A percentile compares a stretch with the other conserved stretches of the same genome.
Evolutionary conservation across 148 eudicot genomes (phyloP).

Genomic region (Bassia scoparia): DNA sequence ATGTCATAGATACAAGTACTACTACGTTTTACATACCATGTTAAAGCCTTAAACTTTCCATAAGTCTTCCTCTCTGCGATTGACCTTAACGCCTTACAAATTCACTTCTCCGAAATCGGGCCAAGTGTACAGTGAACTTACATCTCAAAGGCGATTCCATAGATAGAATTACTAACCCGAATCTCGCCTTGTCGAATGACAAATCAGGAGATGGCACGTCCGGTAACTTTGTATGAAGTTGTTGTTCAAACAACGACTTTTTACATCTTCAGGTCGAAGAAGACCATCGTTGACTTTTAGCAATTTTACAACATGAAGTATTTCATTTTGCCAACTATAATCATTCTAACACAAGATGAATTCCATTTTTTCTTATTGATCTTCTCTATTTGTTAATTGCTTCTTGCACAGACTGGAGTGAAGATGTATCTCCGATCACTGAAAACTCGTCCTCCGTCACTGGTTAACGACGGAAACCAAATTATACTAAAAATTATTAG

Average conservation of each 20-base stretch:
- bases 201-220: slow-evolving; percentile 36
- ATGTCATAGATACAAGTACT: too few relatives aligned
- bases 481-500: too few relatives aligned
- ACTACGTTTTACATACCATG: too few relatives aligned
- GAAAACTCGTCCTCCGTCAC: slow-evolving; percentile 24
- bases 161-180: slow-evolving; percentile 39
- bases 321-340: slow-evolving; percentile 35
- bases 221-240: slow-evolving; percentile 32
- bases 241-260: slow-evolving; percentile 27
- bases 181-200: slow-evolving; percentile 40
- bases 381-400: slow-evolving; percentile 18
- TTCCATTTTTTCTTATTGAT: slow-evolving; percentile 21
- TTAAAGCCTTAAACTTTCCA: slow-evolving; percentile 20
- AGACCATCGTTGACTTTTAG: slow-evolving; percentile 38
- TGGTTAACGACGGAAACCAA: slow-evolving; percentile 8
- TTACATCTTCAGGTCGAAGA: slow-evolving; percentile 27
- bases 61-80: slow-evolving; percentile 35
- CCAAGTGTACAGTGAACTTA: slow-evolving; percentile 27
- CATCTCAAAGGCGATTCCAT: slow-evolving; percentile 44
- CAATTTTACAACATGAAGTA: slow-evolving; percentile 37
- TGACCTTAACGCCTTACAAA: slow-evolving; percentile 31
- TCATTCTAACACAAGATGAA: slow-evolving; percentile 17
- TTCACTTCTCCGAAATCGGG: slow-evolving; percentile 37
- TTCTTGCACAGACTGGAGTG: slow-evolving; percentile 25
- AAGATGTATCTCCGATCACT: slow-evolving; percentile 30